Base-by-base conservation (phyloP, 2,329 filamentous ascomycete genomes). In the Bisporella sp. region DNA sequence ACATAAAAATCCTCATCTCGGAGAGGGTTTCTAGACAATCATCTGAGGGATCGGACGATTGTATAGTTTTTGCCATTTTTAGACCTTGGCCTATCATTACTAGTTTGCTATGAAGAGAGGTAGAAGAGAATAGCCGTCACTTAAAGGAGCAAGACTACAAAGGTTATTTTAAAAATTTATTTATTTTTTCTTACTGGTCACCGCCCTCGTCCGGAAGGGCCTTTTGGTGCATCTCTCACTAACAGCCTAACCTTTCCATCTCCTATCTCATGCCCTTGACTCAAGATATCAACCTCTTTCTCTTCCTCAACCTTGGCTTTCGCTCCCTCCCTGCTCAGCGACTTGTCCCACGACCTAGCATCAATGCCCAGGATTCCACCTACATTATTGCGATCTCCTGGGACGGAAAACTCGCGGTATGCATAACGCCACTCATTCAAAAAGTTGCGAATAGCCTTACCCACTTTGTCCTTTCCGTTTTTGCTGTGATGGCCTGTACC, bases 391-490 rank as follows among this genome's bases (percentile, higher is more conserved):
- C 89, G 81, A 68, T 97, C 93, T n/a, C 92, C 92, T 2, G 91
- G 90, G 7, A 96, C 91, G 37, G 87, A 93, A 69, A 99, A 99
- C 69, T 99, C 93, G 49, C 92, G 85, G 70, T 92, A 99, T 0
- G 89, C 87, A 66, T 96, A 99, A 55, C 89, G 82, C 90, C 91
- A 96, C 66, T 97, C 92, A 64, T 92, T 95, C 49, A 99, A 73
- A 71, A 95, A 97, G 58, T 80, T 82, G 49, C 93, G 85, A 55
- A 97, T 84, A 1, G 91, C 90, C 71, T 95, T 96, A 64, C 92
- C 92, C 35, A 99, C 89, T 71, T 99, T 99, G 70, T 99, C 93
- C 68, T 97, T 97, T 62, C 93, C 92, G 65, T 96, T 96, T 74
- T 97, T 97, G 67, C 89, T 95, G 70, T 99, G 93, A 64, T 97